Percentiles rank a stretch among this genome's conserved stretches.
phyloP scores from a whole-genome alignment of 2,329 filamentous ascomycete species.

The Chrysoporthe cubensis region DNA sequence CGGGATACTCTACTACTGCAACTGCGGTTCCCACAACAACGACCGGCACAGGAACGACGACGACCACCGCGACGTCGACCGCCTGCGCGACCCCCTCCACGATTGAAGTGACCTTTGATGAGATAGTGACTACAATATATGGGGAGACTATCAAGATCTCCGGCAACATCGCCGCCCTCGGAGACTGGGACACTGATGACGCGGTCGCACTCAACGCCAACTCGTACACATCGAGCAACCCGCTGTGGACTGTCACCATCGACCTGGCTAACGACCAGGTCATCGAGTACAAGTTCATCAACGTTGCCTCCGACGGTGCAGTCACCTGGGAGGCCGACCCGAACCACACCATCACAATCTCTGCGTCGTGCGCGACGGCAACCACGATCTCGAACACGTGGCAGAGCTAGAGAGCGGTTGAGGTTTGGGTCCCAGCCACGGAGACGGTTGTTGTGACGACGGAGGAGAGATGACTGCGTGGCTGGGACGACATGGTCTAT shows the following conservation, averaged over 20 bases:
- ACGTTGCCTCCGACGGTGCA: slow-evolving; percentile 56
- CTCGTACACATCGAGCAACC: slow-evolving; percentile 61
- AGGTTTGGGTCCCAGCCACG: no score
- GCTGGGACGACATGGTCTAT: not conserved
- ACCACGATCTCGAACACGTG: slow-evolving; percentile 39
- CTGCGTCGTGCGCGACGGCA: slow-evolving; percentile 37
- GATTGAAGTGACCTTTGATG: slow-evolving; percentile 67
- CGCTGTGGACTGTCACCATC: slow-evolving; percentile 64
- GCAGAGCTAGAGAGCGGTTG: slow-evolving; percentile 32
- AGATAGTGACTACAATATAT: slow-evolving; percentile 57
- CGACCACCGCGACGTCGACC: slow-evolving; percentile 35
- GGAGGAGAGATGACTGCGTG: no score
- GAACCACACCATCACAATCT: slow-evolving; percentile 48
- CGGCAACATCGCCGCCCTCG: slow-evolving; percentile 62
- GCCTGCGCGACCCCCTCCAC: slow-evolving; percentile 46
- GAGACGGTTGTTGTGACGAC: no score
- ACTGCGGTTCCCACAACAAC: slow-evolving; percentile 38
- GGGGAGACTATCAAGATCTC: slow-evolving; percentile 70
- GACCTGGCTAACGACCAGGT: slow-evolving; percentile 57
- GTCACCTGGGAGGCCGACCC: slow-evolving; percentile 69
- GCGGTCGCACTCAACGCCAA: slow-evolving; percentile 62
- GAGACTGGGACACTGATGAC: slow-evolving; percentile 60
- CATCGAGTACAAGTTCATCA: slow-evolving; percentile 72
- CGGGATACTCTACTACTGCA: slow-evolving; percentile 35
- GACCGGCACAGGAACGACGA: slow-evolving; percentile 29